Evolutionary conservation across 2,329 filamentous ascomycete species (phyloP).

Genomic region (Pseudocercospora musae): DNA sequence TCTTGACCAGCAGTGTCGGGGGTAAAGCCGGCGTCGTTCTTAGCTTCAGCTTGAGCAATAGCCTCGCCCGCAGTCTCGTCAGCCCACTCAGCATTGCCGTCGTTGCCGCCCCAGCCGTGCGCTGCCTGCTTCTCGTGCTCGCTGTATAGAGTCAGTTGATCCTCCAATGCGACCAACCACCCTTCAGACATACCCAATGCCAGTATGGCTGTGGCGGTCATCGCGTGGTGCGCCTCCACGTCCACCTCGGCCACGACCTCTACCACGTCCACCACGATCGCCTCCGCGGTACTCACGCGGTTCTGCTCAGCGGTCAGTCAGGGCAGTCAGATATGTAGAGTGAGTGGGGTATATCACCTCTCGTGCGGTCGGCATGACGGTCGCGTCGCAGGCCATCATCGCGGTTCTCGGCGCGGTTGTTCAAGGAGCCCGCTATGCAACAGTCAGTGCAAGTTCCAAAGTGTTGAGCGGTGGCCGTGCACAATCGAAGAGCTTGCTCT

Average conservation of each 20-base stretch:
- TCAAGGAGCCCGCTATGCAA: constrained; percentile 59
- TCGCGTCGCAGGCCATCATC: constrained; percentile 62
- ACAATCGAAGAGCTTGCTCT: not conserved
- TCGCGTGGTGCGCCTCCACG: constrained; percentile 51
- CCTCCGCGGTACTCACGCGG: constrained; percentile 43
- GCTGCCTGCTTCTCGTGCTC: constrained; percentile 83
- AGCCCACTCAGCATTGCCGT: constrained; percentile 75
- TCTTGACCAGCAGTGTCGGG: constrained; percentile 41
- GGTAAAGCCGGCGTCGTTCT: constrained; percentile 29
- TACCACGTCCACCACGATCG: constrained; percentile 46
- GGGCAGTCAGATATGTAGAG: not conserved
- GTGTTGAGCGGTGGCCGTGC: not conserved
- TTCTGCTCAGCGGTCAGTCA: constrained; percentile 18
- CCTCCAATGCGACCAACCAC: not conserved
- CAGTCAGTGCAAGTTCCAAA: constrained; percentile 13
- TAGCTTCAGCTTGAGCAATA: constrained; percentile 63
- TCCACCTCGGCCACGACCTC: constrained; percentile 49
- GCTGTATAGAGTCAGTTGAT: constrained; percentile 42
- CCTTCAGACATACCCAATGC: constrained; percentile 52
- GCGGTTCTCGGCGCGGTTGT: constrained; percentile 76
- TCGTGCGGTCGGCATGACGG: constrained; percentile 39
- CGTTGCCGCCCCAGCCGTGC: constrained; percentile 82
- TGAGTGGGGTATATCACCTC: constrained; percentile 30
- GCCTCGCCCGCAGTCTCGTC: constrained; percentile 90
- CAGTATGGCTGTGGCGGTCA: constrained; percentile 61